Evolutionary conservation across 2,329 filamentous ascomycete genomes (phyloP), one percentile per base, ranked within the genome.

Genomic region (Arthrobotrys pseudoclavata): DNA sequence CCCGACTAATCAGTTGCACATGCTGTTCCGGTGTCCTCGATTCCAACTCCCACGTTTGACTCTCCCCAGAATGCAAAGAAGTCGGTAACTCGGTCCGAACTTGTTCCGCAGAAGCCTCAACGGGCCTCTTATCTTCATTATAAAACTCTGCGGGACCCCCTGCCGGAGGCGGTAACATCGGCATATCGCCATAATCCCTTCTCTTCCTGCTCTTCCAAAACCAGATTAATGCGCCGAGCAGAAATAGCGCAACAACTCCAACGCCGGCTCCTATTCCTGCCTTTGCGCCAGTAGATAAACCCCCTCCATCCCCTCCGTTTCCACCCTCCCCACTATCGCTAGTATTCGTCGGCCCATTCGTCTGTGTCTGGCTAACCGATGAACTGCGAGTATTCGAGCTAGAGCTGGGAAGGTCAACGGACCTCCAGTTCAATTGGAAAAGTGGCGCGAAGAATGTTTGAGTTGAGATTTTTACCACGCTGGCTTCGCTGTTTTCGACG

Each of bases 381-480:
- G 47, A 22, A 24, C 47, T 26, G 13, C 37, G 7, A 40, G 2
- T 40, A 34, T 34, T 34, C 6, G 31, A 34, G 37, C 47, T 26
- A n/a, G n/a, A 20, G 13, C 50, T 53, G 15, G 10, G 12, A 10
- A 9, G 37, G 26, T 29, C 13, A 9, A 18, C 13, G 24, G 55
- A 22, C 1, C 15, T 24, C 55, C 55, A 60, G 42, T 24, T 15
- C 26, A 60, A 34, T 26, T 60, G 55, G 34, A 60, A 60, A 3
- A 60, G 22, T 12, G 55, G 55, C 10, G 55, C 55, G 6, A 22
- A 60, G 4, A 60, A 42, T 3, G 55, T 60, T 12, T 60, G 55
- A 1, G 34, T 60, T 20, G 55, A 29, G 4, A 29, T 20, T 24
- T 10, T 26, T 7, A 60, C 15, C 20, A 26, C 12, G 1, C 1